Evolutionary conservation across 2,329 filamentous ascomycete species (phyloP).

Genomic region (Ascochyta fabae): DNA sequence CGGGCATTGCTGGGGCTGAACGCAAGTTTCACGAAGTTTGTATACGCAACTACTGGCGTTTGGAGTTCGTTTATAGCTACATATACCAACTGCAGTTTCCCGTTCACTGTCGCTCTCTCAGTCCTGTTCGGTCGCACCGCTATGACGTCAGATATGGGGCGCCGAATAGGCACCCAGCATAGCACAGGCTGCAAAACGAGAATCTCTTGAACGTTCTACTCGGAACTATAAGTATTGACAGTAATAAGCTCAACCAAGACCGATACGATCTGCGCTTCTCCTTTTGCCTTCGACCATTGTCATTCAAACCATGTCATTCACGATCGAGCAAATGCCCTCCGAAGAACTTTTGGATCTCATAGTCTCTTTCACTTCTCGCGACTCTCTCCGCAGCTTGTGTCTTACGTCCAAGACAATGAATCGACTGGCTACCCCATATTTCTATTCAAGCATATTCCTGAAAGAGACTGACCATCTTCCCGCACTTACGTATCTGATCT

Average conservation of each 20-base stretch:
- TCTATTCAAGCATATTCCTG: too few relatives aligned
- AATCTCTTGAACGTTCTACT: not conserved
- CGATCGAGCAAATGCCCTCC: not conserved
- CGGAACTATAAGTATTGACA: too few relatives aligned
- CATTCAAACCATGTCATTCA: not conserved
- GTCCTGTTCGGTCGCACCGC: not conserved
- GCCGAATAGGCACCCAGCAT: not conserved
- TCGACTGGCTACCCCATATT: too few relatives aligned
- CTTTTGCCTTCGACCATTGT: too few relatives aligned
- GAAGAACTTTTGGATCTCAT: too few relatives aligned
- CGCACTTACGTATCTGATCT: too few relatives aligned
- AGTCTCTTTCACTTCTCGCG: too few relatives aligned
- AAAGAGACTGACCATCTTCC: too few relatives aligned
- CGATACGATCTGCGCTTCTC: too few relatives aligned
- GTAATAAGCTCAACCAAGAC: too few relatives aligned
- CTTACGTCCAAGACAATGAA: too few relatives aligned
- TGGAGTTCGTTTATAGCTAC: slow-evolving; percentile 1
- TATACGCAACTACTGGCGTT: not conserved
- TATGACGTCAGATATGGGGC: not conserved
- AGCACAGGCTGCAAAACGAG: not conserved
- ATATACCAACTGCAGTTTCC: slow-evolving; percentile 6
- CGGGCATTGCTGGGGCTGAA: not conserved
- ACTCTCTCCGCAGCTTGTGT: too few relatives aligned
- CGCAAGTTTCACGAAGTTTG: not conserved
- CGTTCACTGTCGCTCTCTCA: not conserved